Conservation (phyloP, 352 stramenopile genomes). For the Phytophthora cryptogea region DNA sequence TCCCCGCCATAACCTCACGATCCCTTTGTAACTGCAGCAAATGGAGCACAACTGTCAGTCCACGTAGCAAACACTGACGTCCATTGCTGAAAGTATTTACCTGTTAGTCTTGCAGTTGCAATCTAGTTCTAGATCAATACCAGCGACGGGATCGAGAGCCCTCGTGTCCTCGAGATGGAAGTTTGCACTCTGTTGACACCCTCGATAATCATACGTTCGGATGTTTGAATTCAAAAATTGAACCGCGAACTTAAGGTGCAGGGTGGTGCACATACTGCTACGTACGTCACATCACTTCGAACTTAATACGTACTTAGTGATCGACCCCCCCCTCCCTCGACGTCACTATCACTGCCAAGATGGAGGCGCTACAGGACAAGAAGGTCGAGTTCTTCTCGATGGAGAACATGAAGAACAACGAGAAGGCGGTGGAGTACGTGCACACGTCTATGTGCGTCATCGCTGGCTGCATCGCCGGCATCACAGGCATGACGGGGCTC, state of each 20-base stretch:
- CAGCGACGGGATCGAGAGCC: background rate
- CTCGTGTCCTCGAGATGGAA: constrained; percentile 21
- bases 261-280: background rate
- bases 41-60: constrained; percentile 1
- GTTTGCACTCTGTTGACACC: constrained; percentile 31
- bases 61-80: background rate
- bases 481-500: constrained; percentile 78
- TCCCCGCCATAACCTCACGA: constrained; percentile 18
- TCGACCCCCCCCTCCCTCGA: background rate
- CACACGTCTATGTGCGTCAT: constrained; percentile 88
- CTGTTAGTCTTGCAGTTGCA: constrained; percentile 1
- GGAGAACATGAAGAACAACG: constrained; percentile 87
- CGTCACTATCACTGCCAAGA: constrained; percentile 14
- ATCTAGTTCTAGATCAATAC: background rate
- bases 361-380: constrained; percentile 73
- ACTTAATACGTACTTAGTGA: constrained; percentile 18
- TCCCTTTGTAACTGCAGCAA: constrained; percentile 20
- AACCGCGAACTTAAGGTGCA: constrained; percentile 6
- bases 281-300: background rate
- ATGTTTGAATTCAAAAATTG: constrained; percentile 40
- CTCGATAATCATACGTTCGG: constrained; percentile 20
- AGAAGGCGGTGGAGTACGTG: constrained; percentile 75
- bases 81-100: background rate
- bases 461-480: constrained; percentile 78
- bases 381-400: constrained; percentile 88